Percentiles rank a stretch among this genome's conserved stretches.
Conservation (phyloP, 768 basidiomycete species). For the Leccinum variicolor region DNA sequence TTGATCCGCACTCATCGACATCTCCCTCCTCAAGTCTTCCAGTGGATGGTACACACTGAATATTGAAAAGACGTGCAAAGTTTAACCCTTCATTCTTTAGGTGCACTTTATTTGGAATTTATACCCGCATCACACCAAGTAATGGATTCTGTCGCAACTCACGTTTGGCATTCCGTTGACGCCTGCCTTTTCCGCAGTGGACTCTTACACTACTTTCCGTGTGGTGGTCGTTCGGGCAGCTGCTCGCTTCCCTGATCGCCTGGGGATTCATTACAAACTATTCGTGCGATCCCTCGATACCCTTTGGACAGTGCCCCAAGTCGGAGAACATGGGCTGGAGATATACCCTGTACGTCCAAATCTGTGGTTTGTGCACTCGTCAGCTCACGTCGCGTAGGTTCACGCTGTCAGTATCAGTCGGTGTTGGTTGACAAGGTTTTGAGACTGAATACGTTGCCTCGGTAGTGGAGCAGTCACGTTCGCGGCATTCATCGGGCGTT, state of each 20-base stretch:
- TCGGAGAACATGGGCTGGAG: slow-evolving; percentile 60
- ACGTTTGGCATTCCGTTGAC: neutral
- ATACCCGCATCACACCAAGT: slow-evolving; percentile 41
- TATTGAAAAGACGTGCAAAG: neutral
- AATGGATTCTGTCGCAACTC: neutral
- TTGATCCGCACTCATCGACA: slow-evolving; percentile 18
- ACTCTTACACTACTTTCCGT: slow-evolving; percentile 53
- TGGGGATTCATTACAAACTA: slow-evolving; percentile 57
- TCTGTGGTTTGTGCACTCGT: neutral
- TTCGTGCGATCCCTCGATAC: slow-evolving; percentile 39
- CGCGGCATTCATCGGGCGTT: slow-evolving; percentile 52
- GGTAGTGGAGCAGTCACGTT: slow-evolving; percentile 47
- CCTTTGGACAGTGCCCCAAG: slow-evolving; percentile 41
- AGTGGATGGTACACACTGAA: slow-evolving; percentile 39
- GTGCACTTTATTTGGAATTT: slow-evolving; percentile 44
- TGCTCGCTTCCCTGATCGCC: slow-evolving; percentile 48
- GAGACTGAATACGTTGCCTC: neutral
- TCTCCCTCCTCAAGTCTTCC: slow-evolving; percentile 32
- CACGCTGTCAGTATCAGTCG: slow-evolving; percentile 34
- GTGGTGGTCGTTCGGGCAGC: slow-evolving; percentile 53
- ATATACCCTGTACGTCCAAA: slow-evolving; percentile 41
- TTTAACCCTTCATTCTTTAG: slow-evolving; percentile 20
- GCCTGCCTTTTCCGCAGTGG: slow-evolving; percentile 31
- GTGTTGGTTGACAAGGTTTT: neutral
- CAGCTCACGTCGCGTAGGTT: slow-evolving; percentile 26